Evolutionary conservation across 2,329 filamentous ascomycete genomes (phyloP).

Genomic region (Botryotinia narcissicola): DNA sequence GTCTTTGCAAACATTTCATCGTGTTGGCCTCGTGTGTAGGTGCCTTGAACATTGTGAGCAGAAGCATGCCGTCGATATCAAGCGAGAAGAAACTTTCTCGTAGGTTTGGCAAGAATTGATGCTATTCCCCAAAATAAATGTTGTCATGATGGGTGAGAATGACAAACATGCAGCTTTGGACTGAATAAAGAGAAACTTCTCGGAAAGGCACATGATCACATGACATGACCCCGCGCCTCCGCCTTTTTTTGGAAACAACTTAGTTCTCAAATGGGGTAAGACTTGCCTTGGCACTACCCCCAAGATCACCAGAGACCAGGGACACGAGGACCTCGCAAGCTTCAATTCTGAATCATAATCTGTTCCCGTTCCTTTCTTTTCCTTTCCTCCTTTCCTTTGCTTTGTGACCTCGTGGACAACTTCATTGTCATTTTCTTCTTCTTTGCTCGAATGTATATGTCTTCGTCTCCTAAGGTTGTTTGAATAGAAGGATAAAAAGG

Average conservation of each 20-base stretch:
- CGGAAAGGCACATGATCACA: slow-evolving; percentile 4
- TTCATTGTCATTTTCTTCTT: not conserved
- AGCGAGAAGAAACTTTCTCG: not conserved
- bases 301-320: not conserved
- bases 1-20: not conserved
- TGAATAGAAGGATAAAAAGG: not conserved
- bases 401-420: not conserved
- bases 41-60: not conserved
- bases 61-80: not conserved
- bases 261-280: not conserved
- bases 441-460: slow-evolving; percentile 11
- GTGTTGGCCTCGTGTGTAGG: not conserved
- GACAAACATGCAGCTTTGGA: not conserved
- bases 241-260: not conserved
- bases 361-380: not conserved
- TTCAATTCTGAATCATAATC: not conserved
- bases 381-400: not conserved
- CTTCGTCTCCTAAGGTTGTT: not conserved
- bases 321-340: not conserved
- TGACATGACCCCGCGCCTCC: not conserved
- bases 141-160: not conserved
- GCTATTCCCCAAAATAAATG: not conserved
- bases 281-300: not conserved
- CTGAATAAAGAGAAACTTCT: not conserved
- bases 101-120: not conserved